Evolutionary conservation across 345 rosid species (phyloP), one percentile per base, ranked within the genome.

Genomic region (Salix caprea): DNA sequence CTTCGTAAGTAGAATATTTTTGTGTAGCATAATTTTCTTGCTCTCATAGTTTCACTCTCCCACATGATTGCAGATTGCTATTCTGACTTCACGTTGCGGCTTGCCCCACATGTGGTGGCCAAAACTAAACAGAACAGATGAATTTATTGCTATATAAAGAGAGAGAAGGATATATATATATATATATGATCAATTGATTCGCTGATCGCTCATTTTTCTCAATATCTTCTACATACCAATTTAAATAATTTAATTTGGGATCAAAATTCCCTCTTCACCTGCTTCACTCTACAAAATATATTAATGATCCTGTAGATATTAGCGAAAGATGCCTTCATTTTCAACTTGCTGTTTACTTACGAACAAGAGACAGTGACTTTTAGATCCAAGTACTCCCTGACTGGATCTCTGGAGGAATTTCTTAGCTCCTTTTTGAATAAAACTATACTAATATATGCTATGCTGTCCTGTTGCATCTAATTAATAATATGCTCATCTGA

Each of bases 1-100:
- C 84, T 84, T 92, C 50, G 99, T 94, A 79, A 89, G 98, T 84
- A 30, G 48, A 65, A 15, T 28, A 30, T n/a, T 56, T 18, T 19
- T 7, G 14, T 30, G 30, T 14, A 28, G 37, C 37, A 15, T 65
- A 26, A 5, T 69, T 44, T 14, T n/a, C 10, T 69, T 37, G 14
- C 52, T 6, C 18, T 2, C 21, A 67, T 10, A 6, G 39, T 32
- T 14, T 67, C 70, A 37, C n/a, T 23, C 28, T 10, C 23, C 1
- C 64, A 9, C 28, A 11, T n/a, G 3, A 23, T n/a, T 24, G 28
- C 64, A 23, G 64, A 23, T 3, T 58, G 15, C 64, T 58, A 10
- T 58, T 58, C 28, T 58, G 64, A 58, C 23, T 58, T 58, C 64
- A 23, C 11, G 6, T 56, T 24, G 64, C 14, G 6, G 4, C 28